These are phyloP conservation scores for Aspergillus funiculosus DNA, from an alignment of 495 filamentous ascomycete species.

Conservation along the genomic window DNA sequence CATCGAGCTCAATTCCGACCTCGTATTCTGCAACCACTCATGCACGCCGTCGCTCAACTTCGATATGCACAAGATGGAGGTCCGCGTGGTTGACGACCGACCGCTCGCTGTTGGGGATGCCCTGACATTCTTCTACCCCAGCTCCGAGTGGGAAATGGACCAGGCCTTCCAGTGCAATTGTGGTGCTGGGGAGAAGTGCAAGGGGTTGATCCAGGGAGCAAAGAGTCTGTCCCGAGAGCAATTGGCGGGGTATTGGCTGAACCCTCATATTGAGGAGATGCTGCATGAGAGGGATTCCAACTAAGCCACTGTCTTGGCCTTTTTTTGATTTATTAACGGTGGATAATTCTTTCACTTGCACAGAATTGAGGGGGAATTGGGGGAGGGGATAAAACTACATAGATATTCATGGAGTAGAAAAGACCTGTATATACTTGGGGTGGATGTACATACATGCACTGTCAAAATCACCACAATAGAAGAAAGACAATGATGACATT, in stretches of 20 bases:
- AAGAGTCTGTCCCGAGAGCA: conserved; percentile 25
- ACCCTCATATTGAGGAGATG: conserved; percentile 31
- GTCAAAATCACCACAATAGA: too few relatives aligned
- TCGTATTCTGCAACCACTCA: conserved; percentile 71
- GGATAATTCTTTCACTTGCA: too few relatives aligned
- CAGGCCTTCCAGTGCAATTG: conserved; percentile 67
- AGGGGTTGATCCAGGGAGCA: conserved; percentile 33
- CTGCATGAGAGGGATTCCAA: conserved; percentile 23
- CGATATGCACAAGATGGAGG: conserved; percentile 57
- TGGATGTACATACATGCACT: too few relatives aligned
- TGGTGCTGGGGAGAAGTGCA: conserved; percentile 33
- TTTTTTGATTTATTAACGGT: too few relatives aligned
- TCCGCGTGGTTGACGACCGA: conserved; percentile 53
- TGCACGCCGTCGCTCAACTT: conserved; percentile 66
- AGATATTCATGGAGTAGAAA: too few relatives aligned
- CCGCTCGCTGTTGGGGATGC: conserved; percentile 54
- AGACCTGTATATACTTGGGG: too few relatives aligned
- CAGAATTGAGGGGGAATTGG: too few relatives aligned
- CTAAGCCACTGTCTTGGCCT: too few relatives aligned
- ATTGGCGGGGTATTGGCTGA: conserved; percentile 36
- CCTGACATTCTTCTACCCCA: conserved; percentile 75
- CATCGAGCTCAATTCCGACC: conserved; percentile 68
- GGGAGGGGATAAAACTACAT: too few relatives aligned
- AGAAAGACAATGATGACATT: too few relatives aligned
- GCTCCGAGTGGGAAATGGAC: conserved; percentile 70